Conservation (phyloP, 2,329 filamentous ascomycete species). For the Atkinsonella hypoxylon region DNA sequence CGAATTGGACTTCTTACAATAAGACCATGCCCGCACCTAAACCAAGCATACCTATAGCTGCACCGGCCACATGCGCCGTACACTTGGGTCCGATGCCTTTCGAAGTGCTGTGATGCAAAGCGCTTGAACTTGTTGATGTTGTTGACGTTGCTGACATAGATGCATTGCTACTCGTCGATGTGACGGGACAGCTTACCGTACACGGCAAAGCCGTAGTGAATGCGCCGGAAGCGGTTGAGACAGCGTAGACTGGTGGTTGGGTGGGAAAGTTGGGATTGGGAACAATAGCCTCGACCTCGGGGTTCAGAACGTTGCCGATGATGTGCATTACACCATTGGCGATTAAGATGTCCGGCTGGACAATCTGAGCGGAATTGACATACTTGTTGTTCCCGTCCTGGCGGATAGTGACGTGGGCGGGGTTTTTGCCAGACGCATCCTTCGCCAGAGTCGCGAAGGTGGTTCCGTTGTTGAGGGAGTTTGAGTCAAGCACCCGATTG, state of each 20-base stretch:
- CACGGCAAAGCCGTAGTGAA: conserved; percentile 33
- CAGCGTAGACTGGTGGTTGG: conserved; percentile 40
- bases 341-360: conserved; percentile 39
- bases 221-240: conserved; percentile 31
- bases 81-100: conserved; percentile 11
- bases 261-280: conserved; percentile 27
- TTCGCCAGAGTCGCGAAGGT: conserved; percentile 22
- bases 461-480: conserved; percentile 21
- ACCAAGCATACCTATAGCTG: conserved; percentile 18
- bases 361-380: conserved; percentile 40
- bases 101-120: conserved; percentile 13
- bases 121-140: conserved; percentile 10
- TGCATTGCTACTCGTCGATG: conserved; percentile 11
- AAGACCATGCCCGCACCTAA: conserved; percentile 18
- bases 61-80: conserved; percentile 17
- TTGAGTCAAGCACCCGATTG: conserved; percentile 40
- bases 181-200: conserved; percentile 25
- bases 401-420: conserved; percentile 22
- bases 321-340: conserved; percentile 48
- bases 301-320: conserved; percentile 41
- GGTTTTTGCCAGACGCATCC: conserved; percentile 28
- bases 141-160: conserved; percentile 10
- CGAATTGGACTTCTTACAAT: not conserved
- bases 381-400: conserved; percentile 33
- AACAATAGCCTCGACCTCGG: conserved; percentile 19